Evolutionary conservation across 257 asterid species (phyloP), one percentile per base, ranked within the genome.

Genomic region (Solanum virginianum): DNA sequence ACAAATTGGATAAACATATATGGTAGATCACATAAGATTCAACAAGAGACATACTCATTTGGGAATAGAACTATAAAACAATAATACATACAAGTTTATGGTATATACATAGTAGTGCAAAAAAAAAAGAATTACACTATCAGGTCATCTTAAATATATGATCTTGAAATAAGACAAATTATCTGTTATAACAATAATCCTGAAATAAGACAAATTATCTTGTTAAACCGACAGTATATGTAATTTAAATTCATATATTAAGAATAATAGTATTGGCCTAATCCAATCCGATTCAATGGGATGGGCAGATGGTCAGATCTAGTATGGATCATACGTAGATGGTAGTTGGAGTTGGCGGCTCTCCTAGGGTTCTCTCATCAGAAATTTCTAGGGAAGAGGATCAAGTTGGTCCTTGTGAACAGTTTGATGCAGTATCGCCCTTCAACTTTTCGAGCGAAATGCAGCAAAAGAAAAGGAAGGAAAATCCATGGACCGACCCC

Each of bases 1-100:
- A 85, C 92, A 88, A 91, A 89, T 84, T 88, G 91, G 92, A 92
- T 89, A 77, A 55, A 83, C 84, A 72, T 87, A 74, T 84, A 89
- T 75, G 14, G 89, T 81, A 86, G 87, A 87, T 85, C 90, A 83
- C 88, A 82, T 85, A 85, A 26, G 80, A 81, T 53, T 53, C 83
- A 53, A 51, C 24, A 77, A 24, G 45, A 24, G 1, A 72, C 68
- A 65, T 59, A 60, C 57, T 32, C 47, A 66, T 32, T 66, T 4
- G 41, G 41, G 41, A 4, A 36, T 36, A 36, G 41, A 36, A 36
- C 41, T 4, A 36, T 36, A 36, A 36, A 36, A 36, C 43, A 14
- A 12, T 10, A 60, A 60, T 32, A 32, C 75, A 26, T 65, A 63
- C 32, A 4, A 56, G 24, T 17, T 56, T 56, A 56, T 17, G 63